Percentiles rank a stretch among this genome's conserved stretches.
Evolutionary conservation across 306 rosid genomes (phyloP).

Genomic region (Vicia sativa): DNA sequence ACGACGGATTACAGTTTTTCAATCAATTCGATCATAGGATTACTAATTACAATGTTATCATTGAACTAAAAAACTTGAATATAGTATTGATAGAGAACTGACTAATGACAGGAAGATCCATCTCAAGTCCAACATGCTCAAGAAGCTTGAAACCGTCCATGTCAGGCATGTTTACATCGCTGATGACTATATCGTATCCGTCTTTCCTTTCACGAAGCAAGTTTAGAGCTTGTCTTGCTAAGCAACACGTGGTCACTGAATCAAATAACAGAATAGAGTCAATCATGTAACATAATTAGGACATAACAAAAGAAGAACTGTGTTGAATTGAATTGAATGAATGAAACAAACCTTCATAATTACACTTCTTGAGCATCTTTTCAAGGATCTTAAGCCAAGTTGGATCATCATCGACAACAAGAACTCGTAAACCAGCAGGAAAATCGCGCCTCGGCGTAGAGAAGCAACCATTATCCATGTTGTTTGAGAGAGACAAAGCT

Average conservation of each 20-base stretch:
- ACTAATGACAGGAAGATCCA: conserved; percentile 99
- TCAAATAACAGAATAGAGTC: conserved; percentile 27
- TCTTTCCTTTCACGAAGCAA: conserved; percentile 88
- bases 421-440: conserved; percentile 90
- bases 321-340: background rate
- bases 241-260: conserved; percentile 90
- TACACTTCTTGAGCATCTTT: conserved; percentile 96
- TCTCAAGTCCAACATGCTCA: conserved; percentile 98
- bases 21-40: conserved; percentile 37
- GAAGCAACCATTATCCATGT: conserved; percentile 85
- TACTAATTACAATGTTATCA: conserved; percentile 27
- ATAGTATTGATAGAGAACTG: conserved; percentile 56
- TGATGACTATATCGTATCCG: conserved; percentile 89
- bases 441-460: conserved; percentile 76
- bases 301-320: conserved; percentile 15
- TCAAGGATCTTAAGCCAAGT: conserved; percentile 96
- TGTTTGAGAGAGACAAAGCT: conserved; percentile 35
- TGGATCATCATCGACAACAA: conserved; percentile 94
- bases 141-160: conserved; percentile 99
- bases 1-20: conserved; percentile 41
- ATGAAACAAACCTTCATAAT: conserved; percentile 72
- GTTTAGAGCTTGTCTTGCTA: conserved; percentile 81
- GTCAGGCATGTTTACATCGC: conserved; percentile 99
- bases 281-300: conserved; percentile 6
- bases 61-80: conserved; percentile 40